phyloP scores from a whole-genome alignment of 108 stramenopile genomes.

The Fistulifera solaris region DNA sequence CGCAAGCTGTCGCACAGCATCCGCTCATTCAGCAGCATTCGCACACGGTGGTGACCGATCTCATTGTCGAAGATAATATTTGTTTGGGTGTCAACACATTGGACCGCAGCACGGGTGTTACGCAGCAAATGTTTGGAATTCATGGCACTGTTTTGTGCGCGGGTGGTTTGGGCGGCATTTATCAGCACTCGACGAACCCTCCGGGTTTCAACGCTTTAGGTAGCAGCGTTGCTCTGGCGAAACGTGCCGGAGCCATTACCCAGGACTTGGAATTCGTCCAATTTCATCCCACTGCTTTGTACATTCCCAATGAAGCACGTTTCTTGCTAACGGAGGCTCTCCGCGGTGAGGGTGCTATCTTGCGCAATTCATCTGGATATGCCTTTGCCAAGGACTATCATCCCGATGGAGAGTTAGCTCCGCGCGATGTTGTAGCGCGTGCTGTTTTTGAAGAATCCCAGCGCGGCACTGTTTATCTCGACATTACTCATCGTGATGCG shows the following conservation, averaged over 20 bases:
- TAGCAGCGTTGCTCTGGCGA: conserved; percentile 76
- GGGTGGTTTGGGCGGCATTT: conserved; percentile 87
- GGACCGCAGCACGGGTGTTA: conserved; percentile 31
- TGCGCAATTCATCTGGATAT: conserved; percentile 63
- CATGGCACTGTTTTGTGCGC: conserved; percentile 80
- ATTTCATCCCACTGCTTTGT: conserved; percentile 91
- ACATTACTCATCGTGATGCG: conserved; percentile 79
- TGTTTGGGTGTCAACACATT: conserved; percentile 38
- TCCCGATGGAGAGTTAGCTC: conserved; percentile 85
- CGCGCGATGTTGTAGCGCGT: conserved; percentile 89
- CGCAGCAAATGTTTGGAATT: conserved; percentile 31
- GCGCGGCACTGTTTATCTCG: conserved; percentile 56
- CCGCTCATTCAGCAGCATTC: conserved; percentile 76
- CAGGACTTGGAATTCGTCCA: conserved; percentile 93
- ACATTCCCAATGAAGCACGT: conserved; percentile 71
- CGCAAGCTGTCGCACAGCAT: conserved; percentile 62
- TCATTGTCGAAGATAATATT: conserved; percentile 40
- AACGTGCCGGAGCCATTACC: conserved; percentile 44
- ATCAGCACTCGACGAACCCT: conserved; percentile 92
- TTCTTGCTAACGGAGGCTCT: conserved; percentile 92
- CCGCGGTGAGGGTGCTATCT: conserved; percentile 85
- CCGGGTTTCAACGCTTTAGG: conserved; percentile 85
- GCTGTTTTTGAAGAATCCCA: conserved; percentile 71
- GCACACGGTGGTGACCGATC: conserved; percentile 79
- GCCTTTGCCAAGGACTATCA: conserved; percentile 84